Base-by-base conservation (phyloP, 495 filamentous ascomycete species). In the Cercophora scortea region DNA sequence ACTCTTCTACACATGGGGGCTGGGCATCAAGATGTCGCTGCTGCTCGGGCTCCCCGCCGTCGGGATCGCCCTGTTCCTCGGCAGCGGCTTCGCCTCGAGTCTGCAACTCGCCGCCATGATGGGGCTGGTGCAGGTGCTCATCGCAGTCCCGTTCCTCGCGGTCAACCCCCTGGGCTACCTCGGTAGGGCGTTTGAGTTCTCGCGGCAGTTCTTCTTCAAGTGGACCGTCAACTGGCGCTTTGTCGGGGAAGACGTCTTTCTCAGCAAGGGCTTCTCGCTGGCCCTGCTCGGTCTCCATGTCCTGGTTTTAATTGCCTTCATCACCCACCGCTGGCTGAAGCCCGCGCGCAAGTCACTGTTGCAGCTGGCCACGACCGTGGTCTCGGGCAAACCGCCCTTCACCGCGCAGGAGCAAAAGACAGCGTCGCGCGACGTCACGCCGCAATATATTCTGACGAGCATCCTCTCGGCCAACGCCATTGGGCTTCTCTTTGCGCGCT, bases 151-250 rank as follows among this genome's bases (percentile, higher is more conserved):
- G 2, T 97, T 97, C 68, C 69, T 95, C 18, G 71, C 76, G 8
- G 65, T 66, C 34, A 86, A 89, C 58, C 69, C 84, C 13, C 65
- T 60, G 43, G 87, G 87, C 10, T 98, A 98, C 59, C 55, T 90
- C 5, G 75, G 77, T 33, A 74, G 86, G 46, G 90, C 93, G 0
- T 98, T 98, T 59, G 90, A 98, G 71, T 73, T 98, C 32, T 87
- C 87, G 32, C 77, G 93, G 43, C 79, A 84, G 57, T 98, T 98
- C 65, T 75, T 95, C 56, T 96, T 89, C 75, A 91, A 95, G 65
- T 97, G 93, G 93, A 97, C 93, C 0, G 93, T 98, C 52, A 98
- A 98, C 67, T 98, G 92, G 92, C 80, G 92, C 42, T 96, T 98
- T 58, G 67, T 96, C 6, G 82, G 84, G 11, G 89, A 96, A 62